Conservation (phyloP, 306 rosid species). For the Crotalaria pallida region DNA sequence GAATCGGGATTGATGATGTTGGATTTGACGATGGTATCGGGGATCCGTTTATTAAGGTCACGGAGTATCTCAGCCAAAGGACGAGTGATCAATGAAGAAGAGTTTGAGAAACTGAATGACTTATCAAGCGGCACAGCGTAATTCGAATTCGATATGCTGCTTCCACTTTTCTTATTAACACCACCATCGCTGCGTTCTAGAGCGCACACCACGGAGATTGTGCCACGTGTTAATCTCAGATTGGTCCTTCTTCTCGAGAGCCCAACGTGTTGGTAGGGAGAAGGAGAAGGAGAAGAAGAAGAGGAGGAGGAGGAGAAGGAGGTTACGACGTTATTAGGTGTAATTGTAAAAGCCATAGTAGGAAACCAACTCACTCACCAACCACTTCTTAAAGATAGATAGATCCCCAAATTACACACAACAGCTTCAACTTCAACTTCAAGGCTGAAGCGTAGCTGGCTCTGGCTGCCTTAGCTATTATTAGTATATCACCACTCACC, state of each 20-base stretch:
- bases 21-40: slow-evolving; percentile 63
- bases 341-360: no score
- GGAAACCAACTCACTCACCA: no score
- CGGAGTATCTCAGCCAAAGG: slow-evolving; percentile 87
- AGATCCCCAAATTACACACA: no score
- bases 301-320: no score
- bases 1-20: slow-evolving; percentile 22
- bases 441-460: no score
- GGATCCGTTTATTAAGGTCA: slow-evolving; percentile 84
- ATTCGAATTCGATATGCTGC: slow-evolving; percentile 58
- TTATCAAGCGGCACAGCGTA: slow-evolving; percentile 88
- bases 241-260: background rate
- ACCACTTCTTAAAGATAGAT: no score
- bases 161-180: slow-evolving; percentile 43
- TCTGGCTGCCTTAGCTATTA: no score
- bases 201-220: slow-evolving; percentile 19
- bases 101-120: slow-evolving; percentile 55
- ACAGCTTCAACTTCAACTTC: no score
- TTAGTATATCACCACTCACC: no score
- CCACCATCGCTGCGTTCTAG: slow-evolving; percentile 35
- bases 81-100: slow-evolving; percentile 75
- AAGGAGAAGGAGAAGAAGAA: no score
- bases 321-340: no score
- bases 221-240: slow-evolving; percentile 5
- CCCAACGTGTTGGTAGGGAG: no score